Base-by-base conservation (phyloP, 129 eudicot genomes). In the Ambrosia trifida region DNA sequence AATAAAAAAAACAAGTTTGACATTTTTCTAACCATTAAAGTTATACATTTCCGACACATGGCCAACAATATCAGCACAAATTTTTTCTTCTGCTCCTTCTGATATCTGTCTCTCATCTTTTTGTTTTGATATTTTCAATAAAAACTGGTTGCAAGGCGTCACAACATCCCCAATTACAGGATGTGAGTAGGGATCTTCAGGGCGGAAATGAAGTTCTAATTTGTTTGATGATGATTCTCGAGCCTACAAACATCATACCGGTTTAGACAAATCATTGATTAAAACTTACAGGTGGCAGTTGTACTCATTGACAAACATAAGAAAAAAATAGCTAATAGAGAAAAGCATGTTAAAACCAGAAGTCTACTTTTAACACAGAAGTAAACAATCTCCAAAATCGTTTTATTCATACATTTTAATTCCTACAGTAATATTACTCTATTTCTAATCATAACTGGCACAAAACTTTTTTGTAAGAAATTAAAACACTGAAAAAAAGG, bases 171-270 rank as follows among this genome's bases (percentile, higher is more conserved):
- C 98, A 70, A 70, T 63, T 38, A 81, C 85, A 35, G 98, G 98
- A 81, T 89, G 98, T 18, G 98, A 94, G 74, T 82, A 89, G 0
- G 96, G 98, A 86, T 94, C 98, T 80, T 89, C 98, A 11, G 98
- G 98, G 41, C 96, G 98, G 77, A 89, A 94, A 76, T 53, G 87
- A 46, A 94, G 92, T 81, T 94, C 95, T 74, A 94, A 66, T 60
- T 76, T 85, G 82, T 83, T 85, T 67, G 84, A 75, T 73, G 84
- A 63, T 33, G 79, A 80, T 51, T 78, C 75, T 36, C 96, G 90
- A 72, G 81, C 98, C 98, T 92, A 85, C 78, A 84, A 11, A 13
- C 41, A 30, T 6, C 41, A 31, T 57, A 57, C 69, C 66, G 66
- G 20, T 28, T 4, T 46, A 51, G 50, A 38, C 44, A 60, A 74